phyloP scores from a whole-genome alignment of 805 yeast genomes.

The Metschnikowia reukaufii region DNA sequence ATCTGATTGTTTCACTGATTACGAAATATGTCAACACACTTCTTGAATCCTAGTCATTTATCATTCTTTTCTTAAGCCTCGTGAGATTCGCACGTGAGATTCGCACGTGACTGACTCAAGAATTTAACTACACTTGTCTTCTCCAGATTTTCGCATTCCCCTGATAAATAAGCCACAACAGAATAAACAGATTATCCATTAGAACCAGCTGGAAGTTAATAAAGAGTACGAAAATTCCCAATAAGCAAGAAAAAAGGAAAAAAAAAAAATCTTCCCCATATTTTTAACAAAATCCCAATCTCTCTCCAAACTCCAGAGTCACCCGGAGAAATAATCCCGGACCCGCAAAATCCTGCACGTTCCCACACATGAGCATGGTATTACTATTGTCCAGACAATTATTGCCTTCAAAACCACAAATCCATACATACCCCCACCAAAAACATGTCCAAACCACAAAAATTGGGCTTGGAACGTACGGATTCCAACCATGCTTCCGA shows the following conservation, averaged over 20 bases:
- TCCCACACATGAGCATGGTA: slow-evolving; percentile 3
- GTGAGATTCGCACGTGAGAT: no score
- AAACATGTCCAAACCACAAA: slow-evolving; percentile 4
- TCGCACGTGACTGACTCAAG: no score
- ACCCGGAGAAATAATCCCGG: neutral
- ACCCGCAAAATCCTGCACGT: slow-evolving; percentile 8
- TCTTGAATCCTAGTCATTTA: no score
- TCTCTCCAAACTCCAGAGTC: neutral
- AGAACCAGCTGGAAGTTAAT: no score
- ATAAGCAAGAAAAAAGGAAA: neutral
- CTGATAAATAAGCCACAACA: neutral
- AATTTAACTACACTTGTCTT: no score
- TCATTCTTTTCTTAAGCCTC: no score
- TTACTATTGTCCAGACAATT: slow-evolving; percentile 1
- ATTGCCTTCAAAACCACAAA: slow-evolving; percentile 10
- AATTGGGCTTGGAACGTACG: slow-evolving; percentile 2
- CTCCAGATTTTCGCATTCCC: neutral
- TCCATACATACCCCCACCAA: neutral
- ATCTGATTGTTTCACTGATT: no score
- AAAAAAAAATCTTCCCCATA: no score
- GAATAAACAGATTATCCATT: neutral
- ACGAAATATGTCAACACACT: no score
- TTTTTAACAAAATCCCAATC: neutral
- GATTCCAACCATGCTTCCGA: slow-evolving; percentile 4
- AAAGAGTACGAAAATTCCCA: no score